phyloP scores from a whole-genome alignment of 768 basidiomycete genomes.

The Tulasnella sp. region DNA sequence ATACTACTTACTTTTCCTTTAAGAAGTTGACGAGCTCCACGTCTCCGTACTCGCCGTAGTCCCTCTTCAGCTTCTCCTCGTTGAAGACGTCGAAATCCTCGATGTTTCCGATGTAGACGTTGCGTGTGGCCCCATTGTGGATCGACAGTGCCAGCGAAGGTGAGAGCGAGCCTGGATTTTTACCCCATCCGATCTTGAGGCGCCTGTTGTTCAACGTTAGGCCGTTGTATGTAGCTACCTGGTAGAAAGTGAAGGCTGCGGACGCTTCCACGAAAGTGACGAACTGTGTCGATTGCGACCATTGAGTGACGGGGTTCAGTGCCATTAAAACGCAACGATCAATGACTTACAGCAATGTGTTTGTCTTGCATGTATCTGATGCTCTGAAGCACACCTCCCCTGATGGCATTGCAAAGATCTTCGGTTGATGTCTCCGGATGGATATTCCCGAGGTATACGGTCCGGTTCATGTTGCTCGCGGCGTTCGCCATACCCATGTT shows the following conservation, averaged over 20 bases:
- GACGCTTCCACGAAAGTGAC: slow-evolving; percentile 93
- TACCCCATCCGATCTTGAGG: slow-evolving; percentile 97
- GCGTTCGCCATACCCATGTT: slow-evolving; percentile 25
- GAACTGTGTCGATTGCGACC: slow-evolving; percentile 57
- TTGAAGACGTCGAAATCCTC: slow-evolving; percentile 90
- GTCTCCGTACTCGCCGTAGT: slow-evolving; percentile 94
- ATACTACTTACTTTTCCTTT: slow-evolving; percentile 68
- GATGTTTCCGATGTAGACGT: slow-evolving; percentile 92
- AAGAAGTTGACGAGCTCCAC: slow-evolving; percentile 95
- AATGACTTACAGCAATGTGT: slow-evolving; percentile 74
- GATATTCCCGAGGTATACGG: slow-evolving; percentile 92
- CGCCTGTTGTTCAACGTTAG: slow-evolving; percentile 87
- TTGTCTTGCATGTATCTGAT: slow-evolving; percentile 94
- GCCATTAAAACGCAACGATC: no score
- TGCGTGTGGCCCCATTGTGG: slow-evolving; percentile 86
- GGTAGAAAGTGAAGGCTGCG: slow-evolving; percentile 88
- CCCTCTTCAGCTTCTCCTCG: slow-evolving; percentile 80
- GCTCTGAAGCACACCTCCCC: slow-evolving; percentile 94
- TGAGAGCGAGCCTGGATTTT: slow-evolving; percentile 79
- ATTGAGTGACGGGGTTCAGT: no score
- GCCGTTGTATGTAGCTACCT: slow-evolving; percentile 81
- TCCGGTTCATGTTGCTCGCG: slow-evolving; percentile 65
- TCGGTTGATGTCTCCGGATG: slow-evolving; percentile 92
- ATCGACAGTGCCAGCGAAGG: slow-evolving; percentile 81
- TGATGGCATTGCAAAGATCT: slow-evolving; percentile 90